Conservation (phyloP, 495 filamentous ascomycete genomes). For the Tetracladium marchalianum region DNA sequence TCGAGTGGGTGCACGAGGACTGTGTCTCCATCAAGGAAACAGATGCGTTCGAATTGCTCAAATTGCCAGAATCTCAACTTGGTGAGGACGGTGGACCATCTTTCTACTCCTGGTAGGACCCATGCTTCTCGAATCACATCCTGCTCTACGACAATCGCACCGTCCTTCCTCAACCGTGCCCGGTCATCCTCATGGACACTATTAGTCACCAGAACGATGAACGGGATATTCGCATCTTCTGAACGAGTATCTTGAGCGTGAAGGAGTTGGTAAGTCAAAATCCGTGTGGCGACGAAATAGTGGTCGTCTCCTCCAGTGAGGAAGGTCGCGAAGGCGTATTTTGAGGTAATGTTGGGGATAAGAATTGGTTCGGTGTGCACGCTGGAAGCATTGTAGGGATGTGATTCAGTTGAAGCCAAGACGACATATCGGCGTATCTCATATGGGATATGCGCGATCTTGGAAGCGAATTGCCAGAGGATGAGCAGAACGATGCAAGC, state of each 20-base stretch:
- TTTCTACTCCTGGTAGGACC: conserved; percentile 18
- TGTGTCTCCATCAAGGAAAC: conserved; percentile 33
- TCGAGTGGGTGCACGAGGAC: conserved; percentile 25
- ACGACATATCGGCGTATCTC: too few relatives aligned
- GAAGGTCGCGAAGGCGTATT: too few relatives aligned
- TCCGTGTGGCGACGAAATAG: conserved; percentile 30
- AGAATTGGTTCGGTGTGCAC: too few relatives aligned
- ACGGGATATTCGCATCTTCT: conserved; percentile 15
- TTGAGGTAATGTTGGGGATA: too few relatives aligned
- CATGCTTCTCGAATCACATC: conserved; percentile 10
- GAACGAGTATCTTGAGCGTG: conserved; percentile 28
- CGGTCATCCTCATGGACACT: conserved; percentile 20
- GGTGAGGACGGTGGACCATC: conserved; percentile 26
- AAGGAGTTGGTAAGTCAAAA: conserved; percentile 36
- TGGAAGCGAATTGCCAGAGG: too few relatives aligned
- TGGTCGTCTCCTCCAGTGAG: conserved; percentile 18
- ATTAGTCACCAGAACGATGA: conserved; percentile 26
- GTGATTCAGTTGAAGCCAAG: too few relatives aligned
- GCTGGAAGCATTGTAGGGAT: too few relatives aligned
- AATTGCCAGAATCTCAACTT: conserved; percentile 30
- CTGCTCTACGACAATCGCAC: conserved; percentile 25
- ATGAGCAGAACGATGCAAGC: too few relatives aligned
- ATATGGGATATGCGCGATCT: too few relatives aligned
- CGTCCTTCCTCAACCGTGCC: conserved; percentile 21
- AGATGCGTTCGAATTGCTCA: conserved; percentile 26